Conservation (phyloP, 495 filamentous ascomycete species). For the Terfezia claveryi region DNA sequence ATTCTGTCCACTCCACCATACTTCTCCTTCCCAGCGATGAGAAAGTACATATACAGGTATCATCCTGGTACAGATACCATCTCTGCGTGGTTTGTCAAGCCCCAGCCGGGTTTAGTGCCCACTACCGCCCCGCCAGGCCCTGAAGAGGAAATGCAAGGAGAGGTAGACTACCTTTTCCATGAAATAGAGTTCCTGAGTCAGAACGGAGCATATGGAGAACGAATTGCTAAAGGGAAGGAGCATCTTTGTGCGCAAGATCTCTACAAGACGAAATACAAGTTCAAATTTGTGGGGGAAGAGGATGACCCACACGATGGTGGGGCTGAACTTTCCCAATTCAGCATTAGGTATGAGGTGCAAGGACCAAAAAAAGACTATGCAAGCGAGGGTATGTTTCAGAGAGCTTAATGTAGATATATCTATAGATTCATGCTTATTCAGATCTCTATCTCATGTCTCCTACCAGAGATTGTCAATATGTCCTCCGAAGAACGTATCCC, state of each 20-base stretch:
- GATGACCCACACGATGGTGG: slow-evolving; percentile 8
- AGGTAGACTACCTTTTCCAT: slow-evolving; percentile 47
- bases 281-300: slow-evolving; percentile 26
- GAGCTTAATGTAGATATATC: background rate
- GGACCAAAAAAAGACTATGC: slow-evolving; percentile 50
- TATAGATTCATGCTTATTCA: no score
- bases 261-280: slow-evolving; percentile 40
- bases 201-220: slow-evolving; percentile 9
- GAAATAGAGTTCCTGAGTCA: slow-evolving; percentile 21
- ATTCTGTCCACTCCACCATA: slow-evolving; percentile 15
- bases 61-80: slow-evolving; percentile 30
- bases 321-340: slow-evolving; percentile 31
- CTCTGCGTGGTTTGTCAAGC: slow-evolving; percentile 46
- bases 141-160: slow-evolving; percentile 24
- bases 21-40: slow-evolving; percentile 13
- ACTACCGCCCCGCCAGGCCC: background rate
- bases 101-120: background rate
- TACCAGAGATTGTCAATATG: no score
- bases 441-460: no score
- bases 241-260: slow-evolving; percentile 39
- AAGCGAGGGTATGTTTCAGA: slow-evolving; percentile 28
- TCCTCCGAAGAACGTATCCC: no score
- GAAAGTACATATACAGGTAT: slow-evolving; percentile 36
- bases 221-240: slow-evolving; percentile 33
- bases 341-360: slow-evolving; percentile 35